Evolutionary conservation across 2,329 filamentous ascomycete genomes (phyloP).

Genomic region (Beauveria bassiana): DNA sequence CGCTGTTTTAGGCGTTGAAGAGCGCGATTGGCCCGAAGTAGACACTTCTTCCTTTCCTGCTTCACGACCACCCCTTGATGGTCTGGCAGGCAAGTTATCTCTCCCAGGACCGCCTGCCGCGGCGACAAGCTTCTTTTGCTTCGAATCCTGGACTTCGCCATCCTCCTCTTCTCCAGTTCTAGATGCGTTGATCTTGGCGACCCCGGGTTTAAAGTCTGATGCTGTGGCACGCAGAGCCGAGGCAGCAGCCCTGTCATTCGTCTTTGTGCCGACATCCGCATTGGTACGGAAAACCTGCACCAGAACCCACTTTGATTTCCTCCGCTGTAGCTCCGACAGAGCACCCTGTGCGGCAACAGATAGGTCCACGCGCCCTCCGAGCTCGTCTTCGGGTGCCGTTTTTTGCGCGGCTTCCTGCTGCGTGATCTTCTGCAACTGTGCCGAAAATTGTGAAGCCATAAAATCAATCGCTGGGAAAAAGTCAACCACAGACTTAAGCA

Average conservation of each 20-base stretch:
- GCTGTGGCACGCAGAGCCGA: conserved; percentile 51
- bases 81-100: conserved; percentile 28
- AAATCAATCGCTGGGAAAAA: conserved; percentile 86
- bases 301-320: conserved; percentile 62
- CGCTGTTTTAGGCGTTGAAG: conserved; percentile 20
- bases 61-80: conserved; percentile 21
- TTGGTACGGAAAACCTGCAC: conserved; percentile 65
- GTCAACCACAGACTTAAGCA: conserved; percentile 73
- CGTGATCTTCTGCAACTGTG: conserved; percentile 58
- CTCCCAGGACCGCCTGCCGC: conserved; percentile 15
- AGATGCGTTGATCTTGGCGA: conserved; percentile 26
- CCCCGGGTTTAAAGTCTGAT: conserved; percentile 54
- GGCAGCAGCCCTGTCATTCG: conserved; percentile 20
- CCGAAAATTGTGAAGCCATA: conserved; percentile 63
- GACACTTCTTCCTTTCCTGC: conserved; percentile 19
- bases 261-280: conserved; percentile 26
- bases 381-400: conserved; percentile 38
- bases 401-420: conserved; percentile 50
- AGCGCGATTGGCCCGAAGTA: conserved; percentile 16
- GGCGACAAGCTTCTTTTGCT: conserved; percentile 16
- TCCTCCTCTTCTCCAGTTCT: conserved; percentile 53
- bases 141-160: conserved; percentile 62
- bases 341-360: conserved; percentile 66
- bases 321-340: conserved; percentile 60
- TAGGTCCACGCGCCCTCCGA: conserved; percentile 62